Percentiles rank a stretch among this genome's conserved stretches.
These are phyloP conservation scores for Vicia villosa DNA, from an alignment of 306 rosid species.

Conservation along the genomic window DNA sequence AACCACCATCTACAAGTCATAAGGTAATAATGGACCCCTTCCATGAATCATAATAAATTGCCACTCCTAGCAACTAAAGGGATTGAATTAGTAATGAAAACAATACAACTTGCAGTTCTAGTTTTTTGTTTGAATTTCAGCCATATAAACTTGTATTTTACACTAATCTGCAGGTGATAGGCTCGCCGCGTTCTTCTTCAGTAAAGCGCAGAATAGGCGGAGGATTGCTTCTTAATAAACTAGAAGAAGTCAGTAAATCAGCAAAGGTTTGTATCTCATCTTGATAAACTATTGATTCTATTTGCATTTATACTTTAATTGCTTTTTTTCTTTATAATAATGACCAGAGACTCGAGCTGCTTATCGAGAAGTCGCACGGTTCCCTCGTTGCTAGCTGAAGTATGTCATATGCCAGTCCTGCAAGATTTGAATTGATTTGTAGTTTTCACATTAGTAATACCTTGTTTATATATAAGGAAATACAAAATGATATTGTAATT, in stretches of 20 bases:
- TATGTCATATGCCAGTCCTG: neutral
- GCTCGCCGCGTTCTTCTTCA: constrained; percentile 53
- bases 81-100: no score
- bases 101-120: no score
- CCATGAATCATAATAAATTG: neutral
- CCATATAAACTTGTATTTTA: neutral
- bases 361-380: constrained; percentile 57
- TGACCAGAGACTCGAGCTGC: constrained; percentile 70
- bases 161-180: constrained; percentile 52
- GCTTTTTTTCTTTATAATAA: constrained; percentile 6
- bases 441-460: constrained; percentile 10
- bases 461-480: constrained; percentile 26
- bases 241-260: constrained; percentile 84
- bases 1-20: constrained; percentile 75
- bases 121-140: constrained; percentile 15
- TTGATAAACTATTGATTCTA: constrained; percentile 10
- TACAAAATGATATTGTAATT: constrained; percentile 28
- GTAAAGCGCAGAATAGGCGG: constrained; percentile 59
- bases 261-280: constrained; percentile 63
- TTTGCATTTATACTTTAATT: constrained; percentile 7
- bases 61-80: neutral
- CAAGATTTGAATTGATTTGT: constrained; percentile 19
- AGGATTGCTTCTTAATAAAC: constrained; percentile 65
- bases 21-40: constrained; percentile 54
- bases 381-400: constrained; percentile 41